phyloP scores from a whole-genome alignment of 1,284 basidiomycete genomes.

The Leccinum proximum region DNA sequence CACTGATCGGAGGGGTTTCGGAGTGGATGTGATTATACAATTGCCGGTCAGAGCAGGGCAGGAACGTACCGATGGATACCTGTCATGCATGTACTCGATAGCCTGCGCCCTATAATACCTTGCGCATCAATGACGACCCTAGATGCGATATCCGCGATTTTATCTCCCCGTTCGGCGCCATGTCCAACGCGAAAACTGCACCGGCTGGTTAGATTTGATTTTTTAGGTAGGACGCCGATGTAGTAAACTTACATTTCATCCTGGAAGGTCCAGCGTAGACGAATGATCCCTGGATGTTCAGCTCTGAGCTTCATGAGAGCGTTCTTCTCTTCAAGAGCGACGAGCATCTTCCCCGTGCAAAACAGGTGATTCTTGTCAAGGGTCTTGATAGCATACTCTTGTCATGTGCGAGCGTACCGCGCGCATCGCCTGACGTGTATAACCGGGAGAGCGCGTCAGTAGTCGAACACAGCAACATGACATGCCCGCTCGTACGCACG shows the following conservation, averaged over 20 bases:
- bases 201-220: not conserved
- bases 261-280: constrained; percentile 82
- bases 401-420: constrained; percentile 50
- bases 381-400: constrained; percentile 74
- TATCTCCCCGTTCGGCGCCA: constrained; percentile 87
- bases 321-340: constrained; percentile 65
- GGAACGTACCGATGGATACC: constrained; percentile 71
- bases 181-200: constrained; percentile 88
- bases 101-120: constrained; percentile 89
- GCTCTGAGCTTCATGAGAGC: constrained; percentile 58
- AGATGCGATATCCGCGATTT: constrained; percentile 76
- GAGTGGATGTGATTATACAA: constrained; percentile 11
- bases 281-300: constrained; percentile 82
- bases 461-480: not conserved
- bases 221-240: not conserved
- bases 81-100: constrained; percentile 85
- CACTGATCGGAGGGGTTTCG: constrained; percentile 36
- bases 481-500: constrained; percentile 39
- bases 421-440: constrained; percentile 53
- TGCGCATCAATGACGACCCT: constrained; percentile 82
- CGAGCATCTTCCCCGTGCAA: constrained; percentile 62
- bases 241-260: constrained; percentile 60
- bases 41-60: constrained; percentile 1
- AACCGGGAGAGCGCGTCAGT: constrained; percentile 1
- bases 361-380: constrained; percentile 74